phyloP scores from a whole-genome alignment of 129 eudicot species.

The Glebionis coronaria region DNA sequence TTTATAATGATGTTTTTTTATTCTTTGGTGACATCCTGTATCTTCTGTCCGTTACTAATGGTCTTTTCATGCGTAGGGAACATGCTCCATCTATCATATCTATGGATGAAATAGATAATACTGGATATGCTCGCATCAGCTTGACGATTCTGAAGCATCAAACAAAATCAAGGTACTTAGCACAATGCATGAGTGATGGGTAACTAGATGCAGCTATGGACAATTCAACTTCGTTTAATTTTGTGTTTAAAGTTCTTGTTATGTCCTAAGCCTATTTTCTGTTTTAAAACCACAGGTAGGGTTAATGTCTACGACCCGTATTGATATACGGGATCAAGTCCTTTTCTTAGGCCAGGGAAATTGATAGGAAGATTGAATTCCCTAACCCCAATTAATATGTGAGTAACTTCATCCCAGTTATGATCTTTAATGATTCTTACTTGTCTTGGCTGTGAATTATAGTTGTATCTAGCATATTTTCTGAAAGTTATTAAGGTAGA shows the following conservation, averaged over 20 bases:
- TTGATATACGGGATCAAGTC: slow-evolving; percentile 32
- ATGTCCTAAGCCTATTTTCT: too few relatives aligned
- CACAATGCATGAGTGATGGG: neutral
- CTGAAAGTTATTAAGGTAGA: too few relatives aligned
- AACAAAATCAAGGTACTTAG: slow-evolving; percentile 45
- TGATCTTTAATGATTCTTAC: neutral
- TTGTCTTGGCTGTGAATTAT: too few relatives aligned
- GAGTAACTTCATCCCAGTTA: neutral
- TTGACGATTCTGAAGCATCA: slow-evolving; percentile 88
- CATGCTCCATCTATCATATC: slow-evolving; percentile 85
- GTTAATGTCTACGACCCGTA: slow-evolving; percentile 30
- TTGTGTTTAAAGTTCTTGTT: too few relatives aligned
- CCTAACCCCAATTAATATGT: slow-evolving; percentile 34
- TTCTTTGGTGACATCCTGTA: neutral
- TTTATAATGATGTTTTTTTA: neutral
- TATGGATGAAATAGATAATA: slow-evolving; percentile 87
- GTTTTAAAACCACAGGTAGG: neutral
- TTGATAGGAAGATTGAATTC: slow-evolving; percentile 32
- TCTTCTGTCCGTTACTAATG: neutral
- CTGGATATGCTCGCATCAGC: slow-evolving; percentile 76
- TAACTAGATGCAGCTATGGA: neutral
- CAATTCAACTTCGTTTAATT: too few relatives aligned
- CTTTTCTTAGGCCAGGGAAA: slow-evolving; percentile 34
- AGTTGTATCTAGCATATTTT: too few relatives aligned
- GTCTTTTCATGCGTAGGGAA: slow-evolving; percentile 42